Conservation (phyloP, 768 basidiomycete genomes). For the Lentinula sp. region DNA sequence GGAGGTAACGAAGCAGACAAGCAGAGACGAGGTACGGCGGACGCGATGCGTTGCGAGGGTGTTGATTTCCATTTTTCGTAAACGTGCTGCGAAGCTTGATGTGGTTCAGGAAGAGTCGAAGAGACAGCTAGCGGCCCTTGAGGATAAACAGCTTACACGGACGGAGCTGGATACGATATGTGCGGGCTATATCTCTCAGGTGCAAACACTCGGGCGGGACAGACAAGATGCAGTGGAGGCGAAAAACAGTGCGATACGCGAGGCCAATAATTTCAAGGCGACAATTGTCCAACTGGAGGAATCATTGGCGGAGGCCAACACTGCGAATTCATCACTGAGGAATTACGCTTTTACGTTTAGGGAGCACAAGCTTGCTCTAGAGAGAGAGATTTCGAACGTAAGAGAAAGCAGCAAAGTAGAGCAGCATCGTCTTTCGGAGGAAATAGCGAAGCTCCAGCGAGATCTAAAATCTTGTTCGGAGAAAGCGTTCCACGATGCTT, state of each 20-base stretch:
- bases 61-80: neutral
- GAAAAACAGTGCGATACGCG: neutral
- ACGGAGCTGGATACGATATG: neutral
- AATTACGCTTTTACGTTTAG: neutral
- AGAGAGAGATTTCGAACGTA: neutral
- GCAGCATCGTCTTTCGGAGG: neutral
- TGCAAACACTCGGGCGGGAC: neutral
- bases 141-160: neutral
- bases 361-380: neutral
- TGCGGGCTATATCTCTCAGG: no score
- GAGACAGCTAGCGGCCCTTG: neutral
- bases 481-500: neutral
- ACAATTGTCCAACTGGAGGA: neutral
- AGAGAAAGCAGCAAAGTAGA: neutral
- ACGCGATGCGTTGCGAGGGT: neutral
- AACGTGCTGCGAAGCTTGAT: neutral
- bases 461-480: neutral
- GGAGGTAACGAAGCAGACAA: neutral
- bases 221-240: neutral
- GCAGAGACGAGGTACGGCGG: neutral
- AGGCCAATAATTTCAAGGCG: neutral
- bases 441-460: neutral
- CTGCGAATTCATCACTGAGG: neutral
- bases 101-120: neutral
- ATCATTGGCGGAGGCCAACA: neutral